Conservation (phyloP, 2,329 filamentous ascomycete species). For the Coniochaeta hoffmannii region DNA sequence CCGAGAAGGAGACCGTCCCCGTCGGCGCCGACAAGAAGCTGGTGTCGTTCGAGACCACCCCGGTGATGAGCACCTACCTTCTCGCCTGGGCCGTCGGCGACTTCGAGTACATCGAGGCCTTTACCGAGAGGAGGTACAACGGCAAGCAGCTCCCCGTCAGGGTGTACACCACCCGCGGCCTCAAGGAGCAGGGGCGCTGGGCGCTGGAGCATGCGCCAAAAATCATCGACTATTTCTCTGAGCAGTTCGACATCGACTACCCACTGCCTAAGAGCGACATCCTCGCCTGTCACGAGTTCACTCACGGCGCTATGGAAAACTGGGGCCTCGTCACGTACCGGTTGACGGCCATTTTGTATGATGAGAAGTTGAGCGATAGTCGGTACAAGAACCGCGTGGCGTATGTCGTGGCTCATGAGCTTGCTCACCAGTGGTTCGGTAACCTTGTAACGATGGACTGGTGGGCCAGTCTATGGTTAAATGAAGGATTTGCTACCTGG, state of each 20-base stretch:
- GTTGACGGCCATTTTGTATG: constrained; percentile 92
- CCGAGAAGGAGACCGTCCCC: constrained; percentile 62
- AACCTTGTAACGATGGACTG: constrained; percentile 98
- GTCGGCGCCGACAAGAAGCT: constrained; percentile 55
- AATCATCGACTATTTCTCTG: constrained; percentile 93
- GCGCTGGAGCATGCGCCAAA: constrained; percentile 87
- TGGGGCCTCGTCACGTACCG: constrained; percentile 96
- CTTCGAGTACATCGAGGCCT: constrained; percentile 92
- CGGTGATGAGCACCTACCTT: constrained; percentile 87
- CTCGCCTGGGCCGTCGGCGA: constrained; percentile 93
- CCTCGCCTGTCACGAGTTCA: constrained; percentile 89
- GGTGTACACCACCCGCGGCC: constrained; percentile 91
- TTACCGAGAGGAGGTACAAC: constrained; percentile 83
- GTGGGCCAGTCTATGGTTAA: constrained; percentile 96
- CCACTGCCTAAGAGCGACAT: constrained; percentile 88
- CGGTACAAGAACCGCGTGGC: constrained; percentile 90
- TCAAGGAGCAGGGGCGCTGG: constrained; percentile 86
- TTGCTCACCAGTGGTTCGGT: constrained; percentile 97
- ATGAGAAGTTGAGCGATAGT: constrained; percentile 83
- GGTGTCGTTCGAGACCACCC: constrained; percentile 76
- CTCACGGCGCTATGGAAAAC: constrained; percentile 83
- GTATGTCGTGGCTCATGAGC: constrained; percentile 96
- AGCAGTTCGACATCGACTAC: constrained; percentile 89
- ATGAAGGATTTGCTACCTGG: constrained; percentile 97
- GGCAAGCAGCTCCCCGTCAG: constrained; percentile 87